Percentiles rank a stretch among this genome's conserved stretches.
These are phyloP conservation scores for Pyracantha coccinea DNA, from an alignment of 331 rosid genomes.

Conservation along the genomic window DNA sequence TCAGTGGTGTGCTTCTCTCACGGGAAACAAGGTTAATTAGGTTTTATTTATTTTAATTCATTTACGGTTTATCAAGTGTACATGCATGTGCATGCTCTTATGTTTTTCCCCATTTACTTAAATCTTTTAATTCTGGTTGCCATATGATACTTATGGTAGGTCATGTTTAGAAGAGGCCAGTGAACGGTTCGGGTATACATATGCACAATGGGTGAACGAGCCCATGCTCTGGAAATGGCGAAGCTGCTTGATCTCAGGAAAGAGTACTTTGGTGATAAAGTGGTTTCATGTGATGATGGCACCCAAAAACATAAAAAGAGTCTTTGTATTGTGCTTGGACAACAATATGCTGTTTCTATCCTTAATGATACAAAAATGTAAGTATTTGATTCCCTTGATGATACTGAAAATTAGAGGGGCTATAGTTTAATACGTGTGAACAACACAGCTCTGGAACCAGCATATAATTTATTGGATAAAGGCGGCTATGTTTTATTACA, in stretches of 20 bases:
- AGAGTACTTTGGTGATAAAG: constrained; percentile 58
- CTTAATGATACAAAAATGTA: constrained; percentile 81
- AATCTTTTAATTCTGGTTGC: neutral
- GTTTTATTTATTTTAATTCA: neutral
- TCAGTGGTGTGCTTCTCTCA: neutral
- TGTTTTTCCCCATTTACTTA: neutral
- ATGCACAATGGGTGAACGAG: constrained; percentile 81
- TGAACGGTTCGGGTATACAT: constrained; percentile 67
- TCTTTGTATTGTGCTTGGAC: constrained; percentile 69
- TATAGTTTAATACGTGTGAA: too few relatives aligned
- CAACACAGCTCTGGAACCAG: too few relatives aligned
- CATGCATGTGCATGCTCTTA: neutral
- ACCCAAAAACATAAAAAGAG: constrained; percentile 73
- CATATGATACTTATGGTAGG: constrained; percentile 17
- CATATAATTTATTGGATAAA: too few relatives aligned
- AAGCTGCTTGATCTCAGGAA: constrained; percentile 60
- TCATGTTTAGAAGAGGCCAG: constrained; percentile 65
- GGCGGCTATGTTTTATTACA: too few relatives aligned
- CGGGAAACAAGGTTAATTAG: neutral
- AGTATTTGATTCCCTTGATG: constrained; percentile 10
- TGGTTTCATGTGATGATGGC: constrained; percentile 86
- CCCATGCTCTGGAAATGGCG: constrained; percentile 78
- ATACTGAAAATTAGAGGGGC: neutral
- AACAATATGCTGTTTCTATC: constrained; percentile 67
- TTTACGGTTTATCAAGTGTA: neutral